phyloP scores from a whole-genome alignment of 345 rosid species.

The Murraya koenigii region DNA sequence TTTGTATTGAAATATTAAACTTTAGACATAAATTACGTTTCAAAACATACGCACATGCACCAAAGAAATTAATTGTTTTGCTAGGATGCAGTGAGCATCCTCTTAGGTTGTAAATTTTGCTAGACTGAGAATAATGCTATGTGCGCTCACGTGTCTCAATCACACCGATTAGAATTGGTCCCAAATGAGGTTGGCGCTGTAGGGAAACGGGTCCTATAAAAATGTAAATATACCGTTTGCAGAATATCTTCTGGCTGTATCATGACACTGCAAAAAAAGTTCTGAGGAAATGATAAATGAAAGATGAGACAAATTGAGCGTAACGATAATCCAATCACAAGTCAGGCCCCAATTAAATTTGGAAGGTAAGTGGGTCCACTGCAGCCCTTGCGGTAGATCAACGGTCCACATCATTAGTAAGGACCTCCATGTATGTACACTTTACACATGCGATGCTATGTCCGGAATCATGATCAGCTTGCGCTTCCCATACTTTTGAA shows the following conservation, averaged over 20 bases:
- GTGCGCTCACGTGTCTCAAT: not conserved
- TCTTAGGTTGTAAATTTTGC: not conserved
- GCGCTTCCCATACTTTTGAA: not conserved
- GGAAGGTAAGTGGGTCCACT: not conserved
- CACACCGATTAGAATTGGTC: not conserved
- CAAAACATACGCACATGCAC: too few species aligned
- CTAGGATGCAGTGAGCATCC: too few species aligned
- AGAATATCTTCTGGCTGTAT: not conserved
- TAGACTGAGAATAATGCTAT: not conserved
- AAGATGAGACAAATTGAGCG: not conserved
- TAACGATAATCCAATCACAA: slow-evolving; percentile 12
- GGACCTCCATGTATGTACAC: not conserved
- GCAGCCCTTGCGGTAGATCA: not conserved
- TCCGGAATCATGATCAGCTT: not conserved
- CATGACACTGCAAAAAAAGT: rapidly evolving
- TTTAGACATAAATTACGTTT: too few species aligned
- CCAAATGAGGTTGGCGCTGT: slow-evolving; percentile 1
- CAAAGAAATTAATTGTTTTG: too few species aligned
- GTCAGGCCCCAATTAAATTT: slow-evolving; percentile 2
- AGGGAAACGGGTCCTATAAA: slow-evolving; percentile 1
- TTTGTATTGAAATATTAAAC: too few species aligned
- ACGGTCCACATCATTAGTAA: slow-evolving; percentile 4
- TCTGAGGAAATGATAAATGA: too few species aligned
- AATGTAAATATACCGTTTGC: not conserved
- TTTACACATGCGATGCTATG: not conserved